Evolutionary conservation across 2,329 filamentous ascomycete genomes (phyloP).

Genomic region (Fusarium kyushuense): DNA sequence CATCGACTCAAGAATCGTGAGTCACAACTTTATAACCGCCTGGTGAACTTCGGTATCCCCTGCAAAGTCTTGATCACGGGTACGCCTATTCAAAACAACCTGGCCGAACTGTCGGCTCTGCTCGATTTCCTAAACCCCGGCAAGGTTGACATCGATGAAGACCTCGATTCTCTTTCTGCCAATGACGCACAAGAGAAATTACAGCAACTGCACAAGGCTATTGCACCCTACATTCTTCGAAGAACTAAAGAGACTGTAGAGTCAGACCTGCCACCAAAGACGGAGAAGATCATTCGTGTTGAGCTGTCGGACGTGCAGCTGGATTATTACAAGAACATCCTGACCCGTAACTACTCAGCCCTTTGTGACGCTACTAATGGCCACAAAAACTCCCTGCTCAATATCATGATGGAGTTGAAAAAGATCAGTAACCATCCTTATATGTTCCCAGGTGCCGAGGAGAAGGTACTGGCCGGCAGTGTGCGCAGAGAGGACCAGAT

Average conservation of each 20-base stretch:
- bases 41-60: constrained; percentile 87
- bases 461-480: constrained; percentile 85
- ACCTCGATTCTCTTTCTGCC: constrained; percentile 83
- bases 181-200: constrained; percentile 89
- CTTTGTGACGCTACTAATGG: constrained; percentile 90
- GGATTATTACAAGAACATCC: constrained; percentile 98
- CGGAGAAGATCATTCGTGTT: constrained; percentile 98
- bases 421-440: constrained; percentile 99
- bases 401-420: constrained; percentile 99
- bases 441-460: constrained; percentile 95
- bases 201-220: constrained; percentile 83
- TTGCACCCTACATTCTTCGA: constrained; percentile 93
- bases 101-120: constrained; percentile 90
- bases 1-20: constrained; percentile 97
- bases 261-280: constrained; percentile 95
- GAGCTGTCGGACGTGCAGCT: constrained; percentile 96
- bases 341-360: constrained; percentile 95
- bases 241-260: constrained; percentile 98
- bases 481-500: constrained; percentile 88
- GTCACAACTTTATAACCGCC: constrained; percentile 88
- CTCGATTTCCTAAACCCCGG: constrained; percentile 99
- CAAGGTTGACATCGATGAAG: constrained; percentile 88
- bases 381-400: constrained; percentile 93
- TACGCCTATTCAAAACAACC: constrained; percentile 96
- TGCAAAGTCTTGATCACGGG: constrained; percentile 94